phyloP scores from a whole-genome alignment of 2,329 filamentous ascomycete genomes.

The Aspergillus caelatus region DNA sequence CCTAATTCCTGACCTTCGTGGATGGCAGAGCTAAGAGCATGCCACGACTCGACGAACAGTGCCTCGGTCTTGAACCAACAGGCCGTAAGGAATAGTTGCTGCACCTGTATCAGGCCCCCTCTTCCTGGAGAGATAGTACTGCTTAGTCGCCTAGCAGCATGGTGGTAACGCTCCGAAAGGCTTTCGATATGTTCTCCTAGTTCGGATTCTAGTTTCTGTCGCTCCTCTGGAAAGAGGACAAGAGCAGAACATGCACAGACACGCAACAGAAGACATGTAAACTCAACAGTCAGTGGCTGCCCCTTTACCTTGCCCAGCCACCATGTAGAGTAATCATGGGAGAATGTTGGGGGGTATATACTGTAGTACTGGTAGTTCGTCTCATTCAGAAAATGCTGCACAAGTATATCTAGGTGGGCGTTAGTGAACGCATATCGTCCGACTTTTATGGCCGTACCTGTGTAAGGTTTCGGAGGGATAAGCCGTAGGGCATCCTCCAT shows the following conservation, averaged over 20 bases:
- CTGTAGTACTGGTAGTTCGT: slow-evolving; percentile 52
- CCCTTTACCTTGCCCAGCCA: slow-evolving; percentile 43
- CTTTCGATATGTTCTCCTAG: slow-evolving; percentile 43
- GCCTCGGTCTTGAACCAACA: slow-evolving; percentile 53
- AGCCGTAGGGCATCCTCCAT: slow-evolving; percentile 34
- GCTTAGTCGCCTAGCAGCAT: slow-evolving; percentile 48
- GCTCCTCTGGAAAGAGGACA: slow-evolving; percentile 42
- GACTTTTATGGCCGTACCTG: slow-evolving; percentile 26
- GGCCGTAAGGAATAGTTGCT: slow-evolving; percentile 53
- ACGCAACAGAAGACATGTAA: slow-evolving; percentile 52
- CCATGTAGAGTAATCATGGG: slow-evolving; percentile 50
- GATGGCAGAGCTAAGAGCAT: slow-evolving; percentile 48
- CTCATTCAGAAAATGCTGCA: slow-evolving; percentile 50
- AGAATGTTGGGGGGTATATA: slow-evolving; percentile 51
- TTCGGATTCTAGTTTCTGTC: slow-evolving; percentile 49
- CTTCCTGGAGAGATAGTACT: slow-evolving; percentile 47
- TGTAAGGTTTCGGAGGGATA: slow-evolving; percentile 44
- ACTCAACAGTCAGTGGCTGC: slow-evolving; percentile 43
- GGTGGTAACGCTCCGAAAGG: slow-evolving; percentile 46
- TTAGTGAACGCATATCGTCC: not conserved
- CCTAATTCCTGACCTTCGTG: slow-evolving; percentile 54
- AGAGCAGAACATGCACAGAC: slow-evolving; percentile 52
- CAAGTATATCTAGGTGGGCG: slow-evolving; percentile 43
- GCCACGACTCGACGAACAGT: slow-evolving; percentile 54
- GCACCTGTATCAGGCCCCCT: slow-evolving; percentile 50